phyloP scores from a whole-genome alignment of 148 eudicot species.

The Polygonum maritimum region DNA sequence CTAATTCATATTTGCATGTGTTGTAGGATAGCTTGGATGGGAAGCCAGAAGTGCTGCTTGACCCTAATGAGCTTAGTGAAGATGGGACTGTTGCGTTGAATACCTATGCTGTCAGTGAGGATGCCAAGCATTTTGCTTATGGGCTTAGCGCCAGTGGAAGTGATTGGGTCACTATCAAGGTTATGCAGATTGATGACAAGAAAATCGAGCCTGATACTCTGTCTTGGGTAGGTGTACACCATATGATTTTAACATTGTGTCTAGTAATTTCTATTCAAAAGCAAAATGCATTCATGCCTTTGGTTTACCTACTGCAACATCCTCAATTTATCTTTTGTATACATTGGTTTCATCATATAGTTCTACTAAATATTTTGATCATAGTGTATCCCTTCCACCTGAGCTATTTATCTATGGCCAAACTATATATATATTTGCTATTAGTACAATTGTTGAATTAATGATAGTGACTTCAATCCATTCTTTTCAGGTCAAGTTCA shows the following conservation, averaged over 20 bases:
- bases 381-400: neutral
- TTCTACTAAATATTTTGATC: neutral
- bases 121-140: constrained; percentile 82
- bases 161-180: constrained; percentile 92
- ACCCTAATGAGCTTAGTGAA: constrained; percentile 80
- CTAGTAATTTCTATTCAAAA: neutral
- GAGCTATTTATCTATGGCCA: neutral
- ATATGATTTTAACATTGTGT: neutral
- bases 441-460: neutral
- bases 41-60: constrained; percentile 79
- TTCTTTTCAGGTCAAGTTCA: constrained; percentile 75
- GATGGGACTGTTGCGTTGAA: constrained; percentile 89
- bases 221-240: constrained; percentile 51
- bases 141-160: constrained; percentile 90
- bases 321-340: neutral
- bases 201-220: constrained; percentile 56
- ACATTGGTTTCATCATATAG: neutral
- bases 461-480: neutral
- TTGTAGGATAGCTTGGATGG: constrained; percentile 76
- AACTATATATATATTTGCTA: neutral
- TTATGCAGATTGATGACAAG: constrained; percentile 62
- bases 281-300: neutral
- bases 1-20: neutral
- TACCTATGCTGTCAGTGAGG: constrained; percentile 56
- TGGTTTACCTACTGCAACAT: neutral